These are phyloP conservation scores for Gloeostereum incarnatum DNA, from an alignment of 768 basidiomycete genomes.

Conservation along the genomic window DNA sequence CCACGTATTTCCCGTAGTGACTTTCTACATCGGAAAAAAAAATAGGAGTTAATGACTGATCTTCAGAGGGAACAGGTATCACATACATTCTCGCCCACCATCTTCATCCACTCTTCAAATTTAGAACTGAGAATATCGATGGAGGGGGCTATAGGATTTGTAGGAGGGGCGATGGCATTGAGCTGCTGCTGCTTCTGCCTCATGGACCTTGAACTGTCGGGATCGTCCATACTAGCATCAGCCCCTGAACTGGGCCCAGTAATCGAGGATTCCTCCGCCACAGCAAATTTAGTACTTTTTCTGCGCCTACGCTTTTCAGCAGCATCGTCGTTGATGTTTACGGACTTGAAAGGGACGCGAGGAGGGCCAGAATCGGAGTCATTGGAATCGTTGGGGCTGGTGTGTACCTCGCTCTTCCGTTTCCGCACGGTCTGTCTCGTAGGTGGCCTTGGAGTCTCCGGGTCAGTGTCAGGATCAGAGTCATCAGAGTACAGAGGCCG, in stretches of 20 bases:
- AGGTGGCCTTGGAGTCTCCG: constrained; percentile 27
- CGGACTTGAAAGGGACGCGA: constrained; percentile 34
- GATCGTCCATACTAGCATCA: constrained; percentile 27
- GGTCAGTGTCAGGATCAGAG: constrained; percentile 24
- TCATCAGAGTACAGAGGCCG: constrained; percentile 24
- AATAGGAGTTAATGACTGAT: too few relatives aligned
- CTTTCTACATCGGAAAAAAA: constrained; percentile 63
- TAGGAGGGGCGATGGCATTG: constrained; percentile 48
- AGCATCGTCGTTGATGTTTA: constrained; percentile 72
- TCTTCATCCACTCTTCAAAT: constrained; percentile 99
- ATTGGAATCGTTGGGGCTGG: constrained; percentile 32
- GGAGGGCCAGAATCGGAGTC: constrained; percentile 23
- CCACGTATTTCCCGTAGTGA: constrained; percentile 96
- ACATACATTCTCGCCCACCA: constrained; percentile 96
- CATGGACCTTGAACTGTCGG: constrained; percentile 34
- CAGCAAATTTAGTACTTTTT: constrained; percentile 62
- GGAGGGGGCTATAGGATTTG: constrained; percentile 41
- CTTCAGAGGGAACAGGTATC: constrained; percentile 4
- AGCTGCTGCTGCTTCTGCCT: constrained; percentile 56
- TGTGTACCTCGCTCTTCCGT: constrained; percentile 51
- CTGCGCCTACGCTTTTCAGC: constrained; percentile 80
- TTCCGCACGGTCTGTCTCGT: constrained; percentile 37
- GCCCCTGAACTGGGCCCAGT: constrained; percentile 50
- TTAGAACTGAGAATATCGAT: constrained; percentile 87
- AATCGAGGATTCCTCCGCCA: constrained; percentile 47